A percentile compares a stretch with the other conserved stretches of the same genome.
Conservation (phyloP, 2,329 filamentous ascomycete genomes). For the Colletotrichum endophyticum region DNA sequence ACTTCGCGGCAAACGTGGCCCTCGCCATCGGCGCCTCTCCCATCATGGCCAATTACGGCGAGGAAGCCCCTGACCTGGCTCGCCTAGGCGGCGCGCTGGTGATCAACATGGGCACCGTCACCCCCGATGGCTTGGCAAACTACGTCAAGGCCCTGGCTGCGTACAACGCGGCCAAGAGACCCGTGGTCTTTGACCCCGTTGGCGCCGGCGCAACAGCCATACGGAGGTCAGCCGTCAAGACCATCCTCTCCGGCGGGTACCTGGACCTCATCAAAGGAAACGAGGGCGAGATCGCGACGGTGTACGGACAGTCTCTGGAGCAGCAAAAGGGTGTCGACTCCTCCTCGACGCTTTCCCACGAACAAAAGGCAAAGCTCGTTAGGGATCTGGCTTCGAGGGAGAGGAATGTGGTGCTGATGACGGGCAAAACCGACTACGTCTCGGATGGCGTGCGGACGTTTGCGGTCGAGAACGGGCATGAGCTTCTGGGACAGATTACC, state of each 20-base stretch:
- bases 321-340: conserved; percentile 89
- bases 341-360: conserved; percentile 50
- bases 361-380: conserved; percentile 65
- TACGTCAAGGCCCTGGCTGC: conserved; percentile 77
- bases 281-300: conserved; percentile 82
- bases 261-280: conserved; percentile 95
- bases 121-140: conserved; percentile 73
- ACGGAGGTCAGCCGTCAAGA: conserved; percentile 72
- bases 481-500: conserved; percentile 71
- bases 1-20: conserved; percentile 91
- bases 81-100: conserved; percentile 79
- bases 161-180: conserved; percentile 79
- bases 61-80: conserved; percentile 83
- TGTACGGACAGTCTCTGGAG: conserved; percentile 58
- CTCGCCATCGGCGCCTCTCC: conserved; percentile 85
- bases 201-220: conserved; percentile 55
- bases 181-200: conserved; percentile 87
- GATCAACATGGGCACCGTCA: conserved; percentile 94
- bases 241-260: conserved; percentile 74
- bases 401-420: conserved; percentile 79
- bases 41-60: conserved; percentile 90
- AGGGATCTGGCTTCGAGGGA: conserved; percentile 70
- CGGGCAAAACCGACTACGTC: conserved; percentile 77
- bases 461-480: conserved; percentile 78
- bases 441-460: conserved; percentile 75